Percentiles rank a stretch among this genome's conserved stretches.
Conservation (phyloP, 1,284 basidiomycete genomes). For the Boletus semigastroideus region DNA sequence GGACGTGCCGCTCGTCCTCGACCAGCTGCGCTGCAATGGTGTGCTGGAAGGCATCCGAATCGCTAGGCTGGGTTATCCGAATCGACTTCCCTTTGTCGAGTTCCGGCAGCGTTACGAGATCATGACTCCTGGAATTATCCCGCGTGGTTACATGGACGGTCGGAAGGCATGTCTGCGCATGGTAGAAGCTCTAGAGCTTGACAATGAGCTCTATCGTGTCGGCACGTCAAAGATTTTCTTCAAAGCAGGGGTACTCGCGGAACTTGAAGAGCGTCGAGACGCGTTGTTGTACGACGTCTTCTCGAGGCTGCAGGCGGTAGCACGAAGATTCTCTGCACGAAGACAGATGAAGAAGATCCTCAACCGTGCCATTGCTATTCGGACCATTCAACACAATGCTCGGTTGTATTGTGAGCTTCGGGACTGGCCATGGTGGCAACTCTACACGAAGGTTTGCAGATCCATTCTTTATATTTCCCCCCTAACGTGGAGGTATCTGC, state of each 20-base stretch:
- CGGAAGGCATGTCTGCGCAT: constrained; percentile 93
- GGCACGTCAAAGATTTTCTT: constrained; percentile 99
- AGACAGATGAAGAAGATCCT: constrained; percentile 95
- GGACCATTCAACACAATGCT: constrained; percentile 94
- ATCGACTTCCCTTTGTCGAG: constrained; percentile 94
- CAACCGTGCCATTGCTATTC: constrained; percentile 88
- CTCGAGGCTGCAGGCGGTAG: constrained; percentile 83
- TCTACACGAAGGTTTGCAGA: constrained; percentile 80
- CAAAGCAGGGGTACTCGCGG: constrained; percentile 98
- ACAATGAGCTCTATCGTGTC: constrained; percentile 84
- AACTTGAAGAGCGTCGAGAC: constrained; percentile 93
- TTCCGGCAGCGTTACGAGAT: constrained; percentile 98
- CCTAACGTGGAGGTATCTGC: constrained; percentile 8
- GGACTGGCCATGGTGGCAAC: constrained; percentile 99
- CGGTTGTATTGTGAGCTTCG: constrained; percentile 85
- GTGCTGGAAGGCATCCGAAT: constrained; percentile 99
- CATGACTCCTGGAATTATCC: constrained; percentile 90
- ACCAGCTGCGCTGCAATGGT: constrained; percentile 98
- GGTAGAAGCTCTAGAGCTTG: constrained; percentile 87
- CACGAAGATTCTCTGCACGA: constrained; percentile 83
- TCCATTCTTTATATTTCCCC: background rate
- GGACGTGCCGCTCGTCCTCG: constrained; percentile 93
- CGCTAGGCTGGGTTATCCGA: constrained; percentile 96
- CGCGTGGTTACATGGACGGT: constrained; percentile 95
- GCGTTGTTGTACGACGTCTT: constrained; percentile 87